A percentile compares a stretch with the other conserved stretches of the same genome.
Conservation (phyloP, 2,329 filamentous ascomycete genomes). For the Onygena corvina region DNA sequence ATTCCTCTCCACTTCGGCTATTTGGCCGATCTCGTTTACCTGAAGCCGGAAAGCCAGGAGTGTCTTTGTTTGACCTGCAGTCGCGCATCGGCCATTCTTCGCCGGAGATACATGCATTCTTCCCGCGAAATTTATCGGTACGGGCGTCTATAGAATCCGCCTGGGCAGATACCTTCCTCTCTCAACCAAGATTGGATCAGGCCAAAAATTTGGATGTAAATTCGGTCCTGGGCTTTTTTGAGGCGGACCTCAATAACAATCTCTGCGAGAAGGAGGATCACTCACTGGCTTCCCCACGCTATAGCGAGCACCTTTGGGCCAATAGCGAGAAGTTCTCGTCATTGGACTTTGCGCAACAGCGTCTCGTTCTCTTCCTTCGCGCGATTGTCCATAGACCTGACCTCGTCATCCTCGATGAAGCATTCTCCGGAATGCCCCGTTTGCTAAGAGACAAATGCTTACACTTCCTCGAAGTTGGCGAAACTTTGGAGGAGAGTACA, state of each 20-base stretch:
- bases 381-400: slow-evolving; percentile 70
- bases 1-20: slow-evolving; percentile 72
- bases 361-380: slow-evolving; percentile 71
- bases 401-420: slow-evolving; percentile 74
- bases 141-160: slow-evolving; percentile 69
- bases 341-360: slow-evolving; percentile 44
- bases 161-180: slow-evolving; percentile 77
- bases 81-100: slow-evolving; percentile 81
- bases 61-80: slow-evolving; percentile 90
- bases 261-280: no score
- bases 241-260: slow-evolving; percentile 52
- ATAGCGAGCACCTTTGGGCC: slow-evolving; percentile 5
- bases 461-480: slow-evolving; percentile 59
- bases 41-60: slow-evolving; percentile 54
- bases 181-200: slow-evolving; percentile 52
- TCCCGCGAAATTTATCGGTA: slow-evolving; percentile 64
- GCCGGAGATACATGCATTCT: slow-evolving; percentile 86
- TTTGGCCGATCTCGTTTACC: slow-evolving; percentile 76
- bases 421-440: slow-evolving; percentile 76
- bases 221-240: slow-evolving; percentile 63
- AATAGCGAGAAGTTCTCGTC: slow-evolving; percentile 56
- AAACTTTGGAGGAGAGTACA: slow-evolving; percentile 30
- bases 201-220: slow-evolving; percentile 51
- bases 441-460: slow-evolving; percentile 75
- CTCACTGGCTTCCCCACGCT: no score